Evolutionary conservation across 2,329 filamentous ascomycete genomes (phyloP), one percentile per base, ranked within the genome.

Genomic region (Fusarium sp.): DNA sequence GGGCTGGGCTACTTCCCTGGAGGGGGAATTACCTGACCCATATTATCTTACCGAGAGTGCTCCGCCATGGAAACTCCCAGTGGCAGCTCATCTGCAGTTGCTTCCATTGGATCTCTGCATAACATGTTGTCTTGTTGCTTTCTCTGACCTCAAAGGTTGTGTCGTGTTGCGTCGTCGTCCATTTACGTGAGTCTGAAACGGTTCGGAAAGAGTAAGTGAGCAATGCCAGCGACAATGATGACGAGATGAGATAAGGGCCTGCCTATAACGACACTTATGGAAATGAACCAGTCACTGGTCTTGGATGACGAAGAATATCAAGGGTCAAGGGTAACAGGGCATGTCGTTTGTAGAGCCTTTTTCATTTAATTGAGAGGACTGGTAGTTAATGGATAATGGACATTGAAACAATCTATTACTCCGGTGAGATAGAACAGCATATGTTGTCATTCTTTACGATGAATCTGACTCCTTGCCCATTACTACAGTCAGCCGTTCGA

Each of bases 21-120:
- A n/a, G 51, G 54, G 62, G 57, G 67, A 51, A 64, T 61, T 53
- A 71, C 60, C 40, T 65, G 67, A 65, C 72, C 72, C 69, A 73
- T 59, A 66, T 72, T 69, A 71, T 70, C 69, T 72, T 74, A 74
- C 72, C 68, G 67, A 72, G 48, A 65, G 58, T 59, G 67, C 72
- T 73, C 72, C 72, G 59, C 70, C 65, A 68, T 27, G 49, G 49
- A 43, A 67, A 64, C 68, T 56, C 73, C 57, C 58, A 72, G 67
- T 71, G 69, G 54, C 54, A 57, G 67, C 27, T 60, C 63, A 56
- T 47, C 65, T 62, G 58, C 52, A 69, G 54, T 65, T 58, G 67
- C 34, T 52, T 51, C 47, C 30, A 41, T 51, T n/a, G n/a, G 18
- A 18, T 15, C 25, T 34, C 13, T 52, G 32, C 48, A 52, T 24